Conservation (phyloP, 768 basidiomycete species). For the Collybia mongolica region DNA sequence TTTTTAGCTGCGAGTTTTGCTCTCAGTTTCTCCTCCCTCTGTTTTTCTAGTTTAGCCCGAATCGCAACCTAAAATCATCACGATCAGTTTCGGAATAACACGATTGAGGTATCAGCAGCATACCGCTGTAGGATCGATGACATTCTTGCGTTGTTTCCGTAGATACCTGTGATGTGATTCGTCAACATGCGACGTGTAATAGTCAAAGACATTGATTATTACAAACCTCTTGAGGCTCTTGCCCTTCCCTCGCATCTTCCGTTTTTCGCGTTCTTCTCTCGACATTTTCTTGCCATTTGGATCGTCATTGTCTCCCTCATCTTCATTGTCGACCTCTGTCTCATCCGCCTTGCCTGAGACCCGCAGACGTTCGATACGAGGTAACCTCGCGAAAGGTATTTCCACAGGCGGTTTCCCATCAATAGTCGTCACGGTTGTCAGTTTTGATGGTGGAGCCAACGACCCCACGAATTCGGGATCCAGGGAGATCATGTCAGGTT, state of each 20-base stretch:
- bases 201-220: neutral
- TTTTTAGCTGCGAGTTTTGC: conserved; percentile 33
- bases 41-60: conserved; percentile 63
- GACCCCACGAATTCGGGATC: conserved; percentile 77
- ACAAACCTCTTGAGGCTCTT: conserved; percentile 78
- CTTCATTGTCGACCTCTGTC: conserved; percentile 47
- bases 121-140: conserved; percentile 81
- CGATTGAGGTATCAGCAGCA: conserved; percentile 17
- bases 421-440: conserved; percentile 46
- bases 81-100: neutral
- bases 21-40: conserved; percentile 43
- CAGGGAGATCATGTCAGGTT: conserved; percentile 88
- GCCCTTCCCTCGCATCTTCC: conserved; percentile 83
- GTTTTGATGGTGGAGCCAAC: conserved; percentile 58
- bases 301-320: conserved; percentile 38
- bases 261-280: conserved; percentile 74
- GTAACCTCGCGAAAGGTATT: conserved; percentile 67
- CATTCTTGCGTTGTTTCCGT: conserved; percentile 92
- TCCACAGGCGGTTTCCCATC: conserved; percentile 40
- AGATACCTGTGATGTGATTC: conserved; percentile 45
- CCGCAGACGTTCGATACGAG: conserved; percentile 77
- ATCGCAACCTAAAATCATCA: conserved; percentile 49
- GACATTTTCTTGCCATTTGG: conserved; percentile 25
- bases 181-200: neutral
- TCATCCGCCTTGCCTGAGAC: conserved; percentile 73